Evolutionary conservation across 495 filamentous ascomycete species (phyloP).

Genomic region (Tirmania nivea): DNA sequence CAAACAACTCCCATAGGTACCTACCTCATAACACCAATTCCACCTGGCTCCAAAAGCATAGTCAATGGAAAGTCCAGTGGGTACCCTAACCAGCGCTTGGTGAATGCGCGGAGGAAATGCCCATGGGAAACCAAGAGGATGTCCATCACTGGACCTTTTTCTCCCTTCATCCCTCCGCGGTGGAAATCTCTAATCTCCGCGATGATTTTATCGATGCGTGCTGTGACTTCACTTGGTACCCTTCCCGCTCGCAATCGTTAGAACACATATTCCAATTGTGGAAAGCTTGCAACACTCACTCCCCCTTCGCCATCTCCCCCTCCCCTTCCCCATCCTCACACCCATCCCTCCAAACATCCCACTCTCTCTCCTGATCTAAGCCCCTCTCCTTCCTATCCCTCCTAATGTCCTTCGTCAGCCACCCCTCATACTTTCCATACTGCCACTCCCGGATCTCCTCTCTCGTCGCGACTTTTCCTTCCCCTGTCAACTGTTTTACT

Average conservation of each 20-base stretch:
- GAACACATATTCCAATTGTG: too few relatives aligned
- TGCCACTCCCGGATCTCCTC: conserved; percentile 82
- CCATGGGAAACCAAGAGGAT: conserved; percentile 35
- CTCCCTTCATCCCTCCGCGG: conserved; percentile 27
- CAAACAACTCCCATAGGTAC: conserved; percentile 1
- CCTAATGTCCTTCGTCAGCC: conserved; percentile 52
- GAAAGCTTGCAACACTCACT: conserved; percentile 23
- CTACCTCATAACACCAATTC: conserved; percentile 60
- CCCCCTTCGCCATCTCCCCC: conserved; percentile 10
- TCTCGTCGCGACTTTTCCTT: conserved; percentile 36
- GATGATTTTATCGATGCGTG: conserved; percentile 54
- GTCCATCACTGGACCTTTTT: conserved; percentile 19
- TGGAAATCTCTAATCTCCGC: conserved; percentile 45
- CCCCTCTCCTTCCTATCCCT: conserved; percentile 35
- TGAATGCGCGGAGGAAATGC: conserved; percentile 72
- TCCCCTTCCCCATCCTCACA: conserved; percentile 35
- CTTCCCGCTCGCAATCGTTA: too few relatives aligned
- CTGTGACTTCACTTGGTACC: conserved; percentile 24
- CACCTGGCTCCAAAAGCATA: conserved; percentile 61
- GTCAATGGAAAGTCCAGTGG: conserved; percentile 41
- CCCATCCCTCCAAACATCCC: conserved; percentile 74
- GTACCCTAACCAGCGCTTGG: conserved; percentile 65
- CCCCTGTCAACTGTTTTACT: conserved; percentile 22
- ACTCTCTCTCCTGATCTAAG: conserved; percentile 32
- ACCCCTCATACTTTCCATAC: conserved; percentile 87